Percentiles rank a stretch among this genome's conserved stretches.
phyloP scores from a whole-genome alignment of 352 stramenopile genomes.

The Globisporangium middletonii region DNA sequence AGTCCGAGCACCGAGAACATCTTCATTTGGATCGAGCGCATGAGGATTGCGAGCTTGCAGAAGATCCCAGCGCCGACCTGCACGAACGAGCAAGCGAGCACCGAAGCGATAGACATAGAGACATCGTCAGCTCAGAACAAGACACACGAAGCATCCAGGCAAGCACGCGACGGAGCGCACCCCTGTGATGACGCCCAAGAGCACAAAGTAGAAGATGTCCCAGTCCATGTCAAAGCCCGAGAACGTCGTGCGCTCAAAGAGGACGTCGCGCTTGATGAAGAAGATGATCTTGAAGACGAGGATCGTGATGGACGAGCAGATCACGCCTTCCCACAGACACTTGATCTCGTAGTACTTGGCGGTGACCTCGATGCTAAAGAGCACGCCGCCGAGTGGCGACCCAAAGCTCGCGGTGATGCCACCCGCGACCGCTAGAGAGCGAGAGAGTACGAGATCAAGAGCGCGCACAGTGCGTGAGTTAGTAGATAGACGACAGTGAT shows the following conservation, averaged over 20 bases:
- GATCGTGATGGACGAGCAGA: slow-evolving; percentile 74
- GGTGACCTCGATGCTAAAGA: slow-evolving; percentile 85
- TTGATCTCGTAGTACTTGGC: slow-evolving; percentile 84
- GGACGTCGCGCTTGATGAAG: slow-evolving; percentile 60
- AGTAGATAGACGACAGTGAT: not conserved
- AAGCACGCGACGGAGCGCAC: slow-evolving; percentile 24
- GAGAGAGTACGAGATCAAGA: not conserved
- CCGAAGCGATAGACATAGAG: not conserved
- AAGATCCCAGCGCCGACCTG: slow-evolving; percentile 64
- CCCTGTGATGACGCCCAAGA: slow-evolving; percentile 60
- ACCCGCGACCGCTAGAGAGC: slow-evolving; percentile 44
- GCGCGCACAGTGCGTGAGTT: not conserved
- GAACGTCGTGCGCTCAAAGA: slow-evolving; percentile 79
- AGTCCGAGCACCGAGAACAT: slow-evolving; percentile 50
- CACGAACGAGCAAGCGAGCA: slow-evolving; percentile 4
- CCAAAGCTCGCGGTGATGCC: slow-evolving; percentile 80
- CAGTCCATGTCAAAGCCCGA: slow-evolving; percentile 72
- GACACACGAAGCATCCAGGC: not conserved
- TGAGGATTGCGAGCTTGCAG: slow-evolving; percentile 39
- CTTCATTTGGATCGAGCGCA: slow-evolving; percentile 43
- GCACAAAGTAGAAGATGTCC: slow-evolving; percentile 67
- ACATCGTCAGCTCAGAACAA: not conserved
- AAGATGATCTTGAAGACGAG: slow-evolving; percentile 74
- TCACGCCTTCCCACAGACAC: slow-evolving; percentile 78
- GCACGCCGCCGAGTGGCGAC: slow-evolving; percentile 63